Base-by-base conservation (phyloP, 2,329 filamentous ascomycete genomes). In the Exophiala mesophila region DNA sequence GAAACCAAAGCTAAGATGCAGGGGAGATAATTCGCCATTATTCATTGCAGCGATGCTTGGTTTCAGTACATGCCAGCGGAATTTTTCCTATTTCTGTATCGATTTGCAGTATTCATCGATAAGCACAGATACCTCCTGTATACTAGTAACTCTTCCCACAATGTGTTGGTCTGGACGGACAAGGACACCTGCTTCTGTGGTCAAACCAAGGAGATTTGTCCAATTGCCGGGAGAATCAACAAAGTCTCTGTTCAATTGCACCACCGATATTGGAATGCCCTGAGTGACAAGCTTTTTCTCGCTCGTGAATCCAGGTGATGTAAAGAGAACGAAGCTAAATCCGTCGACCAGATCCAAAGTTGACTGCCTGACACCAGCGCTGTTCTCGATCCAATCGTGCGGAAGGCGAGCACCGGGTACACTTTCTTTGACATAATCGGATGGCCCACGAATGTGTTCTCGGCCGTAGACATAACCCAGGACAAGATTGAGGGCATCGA, bases 401-500 rank as follows among this genome's bases (percentile, higher is more conserved):
- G 41, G 41, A 13, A 44, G 26, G 9, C 41, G 21, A 21, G 23
- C 41, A 19, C 41, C 41, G 18, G 34, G 33, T 3, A 38, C 35
- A 23, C n/a, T 13, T 17, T 38, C 33, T 13, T 21, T 37, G 6
- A 13, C 16, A 32, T 38, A 44, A 10, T 44, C 41, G 5, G 23
- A 19, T 2, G 24, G 23, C 16, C 33, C 33, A 23, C 41, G 41
- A 17, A 19, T 20, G n/a, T 20, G 15, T 13, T 19, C n/a, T 9
- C 32, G 23, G 17, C 32, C 32, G 21, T 44, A 44, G 2, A 21
- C 41, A 20, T 44, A 44, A 15, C 41, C 41, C 10, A 44, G 10
- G 6, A 15, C 10, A 6, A 44, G 18, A 28, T 44, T 38, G 10
- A 44, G n/a, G 35, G 68, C 68, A 39, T 69, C 63, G 37, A 70